These are phyloP conservation scores for Acacia concinna DNA, from an alignment of 331 rosid genomes.

Conservation along the genomic window DNA sequence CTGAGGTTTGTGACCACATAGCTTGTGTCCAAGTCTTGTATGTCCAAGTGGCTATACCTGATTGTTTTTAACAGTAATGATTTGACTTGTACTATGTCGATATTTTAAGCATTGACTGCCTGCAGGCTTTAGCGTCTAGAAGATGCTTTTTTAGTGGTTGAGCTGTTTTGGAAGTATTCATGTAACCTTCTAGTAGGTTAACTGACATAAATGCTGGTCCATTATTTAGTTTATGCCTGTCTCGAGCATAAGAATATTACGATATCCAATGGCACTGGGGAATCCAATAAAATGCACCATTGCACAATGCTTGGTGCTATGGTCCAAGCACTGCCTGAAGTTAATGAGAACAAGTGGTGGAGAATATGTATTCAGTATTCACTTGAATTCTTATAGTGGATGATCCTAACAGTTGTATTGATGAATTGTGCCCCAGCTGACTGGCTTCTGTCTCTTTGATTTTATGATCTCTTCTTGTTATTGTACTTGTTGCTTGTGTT, in stretches of 20 bases:
- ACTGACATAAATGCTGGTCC: slow-evolving; percentile 3
- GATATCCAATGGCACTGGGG: not conserved
- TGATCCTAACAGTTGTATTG: slow-evolving; percentile 1
- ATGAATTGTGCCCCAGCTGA: slow-evolving; percentile 4
- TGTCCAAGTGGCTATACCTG: slow-evolving; percentile 17
- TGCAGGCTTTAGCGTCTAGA: not conserved
- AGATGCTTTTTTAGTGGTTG: not conserved
- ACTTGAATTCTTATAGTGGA: not conserved
- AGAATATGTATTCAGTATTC: not conserved
- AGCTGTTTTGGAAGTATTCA: not conserved
- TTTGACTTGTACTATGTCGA: slow-evolving; percentile 11
- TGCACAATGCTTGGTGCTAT: not conserved
- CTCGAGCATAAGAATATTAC: not conserved
- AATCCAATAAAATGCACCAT: not conserved
- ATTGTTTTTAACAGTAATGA: not conserved
- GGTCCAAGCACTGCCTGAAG: not conserved
- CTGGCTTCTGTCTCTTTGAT: slow-evolving; percentile 16
- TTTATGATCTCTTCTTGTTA: slow-evolving; percentile 3
- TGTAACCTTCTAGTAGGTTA: not conserved
- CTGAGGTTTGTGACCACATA: slow-evolving; percentile 65
- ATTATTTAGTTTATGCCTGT: not conserved
- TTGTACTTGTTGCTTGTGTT: slow-evolving; percentile 6
- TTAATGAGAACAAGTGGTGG: not conserved
- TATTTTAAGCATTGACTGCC: slow-evolving; percentile 1
- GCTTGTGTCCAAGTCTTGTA: slow-evolving; percentile 25